A percentile compares a stretch with the other conserved stretches of the same genome.
phyloP scores from a whole-genome alignment of 2,329 filamentous ascomycete genomes.

The Alternaria postmessia region DNA sequence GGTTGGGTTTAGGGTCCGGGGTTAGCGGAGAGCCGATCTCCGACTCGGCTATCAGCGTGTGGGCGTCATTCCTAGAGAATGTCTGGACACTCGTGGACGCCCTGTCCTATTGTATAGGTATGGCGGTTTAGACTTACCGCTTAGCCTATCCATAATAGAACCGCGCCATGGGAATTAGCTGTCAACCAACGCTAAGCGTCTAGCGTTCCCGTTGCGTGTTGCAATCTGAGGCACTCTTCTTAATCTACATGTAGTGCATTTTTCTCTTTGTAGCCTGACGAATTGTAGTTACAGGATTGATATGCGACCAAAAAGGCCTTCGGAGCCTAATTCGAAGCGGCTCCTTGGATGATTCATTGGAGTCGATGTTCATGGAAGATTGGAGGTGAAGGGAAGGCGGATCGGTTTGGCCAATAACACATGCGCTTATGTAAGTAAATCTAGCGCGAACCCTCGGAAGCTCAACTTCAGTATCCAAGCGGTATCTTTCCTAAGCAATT shows the following conservation, averaged over 20 bases:
- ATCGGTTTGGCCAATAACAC: constrained; percentile 2
- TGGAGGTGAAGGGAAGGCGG: background rate
- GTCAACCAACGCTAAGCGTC: background rate
- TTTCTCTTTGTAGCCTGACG: background rate
- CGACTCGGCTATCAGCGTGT: constrained; percentile 15
- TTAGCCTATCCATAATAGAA: background rate
- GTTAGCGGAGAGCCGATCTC: constrained; percentile 20
- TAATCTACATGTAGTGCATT: background rate
- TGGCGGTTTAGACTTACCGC: background rate
- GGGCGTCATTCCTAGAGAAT: background rate
- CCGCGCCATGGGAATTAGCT: background rate
- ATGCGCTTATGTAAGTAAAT: constrained; percentile 16
- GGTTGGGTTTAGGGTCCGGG: constrained; percentile 8
- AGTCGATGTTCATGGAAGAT: background rate
- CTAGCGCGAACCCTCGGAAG: constrained; percentile 23
- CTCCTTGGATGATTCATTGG: background rate
- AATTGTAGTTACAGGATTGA: background rate
- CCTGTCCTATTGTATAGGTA: background rate
- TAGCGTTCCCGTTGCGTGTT: background rate
- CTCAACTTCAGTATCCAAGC: constrained; percentile 22
- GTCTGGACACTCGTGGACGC: background rate
- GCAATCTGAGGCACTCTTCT: background rate
- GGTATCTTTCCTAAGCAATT: constrained; percentile 18
- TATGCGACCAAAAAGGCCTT: background rate
- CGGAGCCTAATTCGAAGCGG: background rate